phyloP scores from a whole-genome alignment of 352 stramenopile genomes.

The Phytopythium ostracodes region DNA sequence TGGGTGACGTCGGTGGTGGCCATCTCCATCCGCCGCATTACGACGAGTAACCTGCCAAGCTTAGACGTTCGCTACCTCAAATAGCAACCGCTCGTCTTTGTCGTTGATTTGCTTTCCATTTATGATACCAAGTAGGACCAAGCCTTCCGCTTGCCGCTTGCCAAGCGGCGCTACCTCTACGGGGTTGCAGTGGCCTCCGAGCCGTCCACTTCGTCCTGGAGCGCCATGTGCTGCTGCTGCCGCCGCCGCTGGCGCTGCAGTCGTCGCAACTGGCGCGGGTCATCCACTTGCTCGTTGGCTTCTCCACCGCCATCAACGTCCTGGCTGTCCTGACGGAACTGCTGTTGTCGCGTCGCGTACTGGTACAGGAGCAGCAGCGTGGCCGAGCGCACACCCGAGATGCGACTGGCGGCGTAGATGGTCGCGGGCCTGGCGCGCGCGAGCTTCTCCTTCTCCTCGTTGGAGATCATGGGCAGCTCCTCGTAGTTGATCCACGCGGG shows the following conservation, averaged over 20 bases:
- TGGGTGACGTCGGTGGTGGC: no score
- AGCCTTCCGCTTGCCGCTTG: not conserved
- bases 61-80: not conserved
- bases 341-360: slow-evolving; percentile 45
- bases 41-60: not conserved
- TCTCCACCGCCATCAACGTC: not conserved
- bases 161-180: not conserved
- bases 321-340: slow-evolving; percentile 11
- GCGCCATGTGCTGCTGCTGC: slow-evolving; percentile 2
- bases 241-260: slow-evolving; percentile 4
- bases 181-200: not conserved
- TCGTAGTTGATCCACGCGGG: slow-evolving; percentile 92
- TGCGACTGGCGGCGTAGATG: slow-evolving; percentile 94
- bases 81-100: no score
- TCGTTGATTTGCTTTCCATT: slow-evolving; percentile 1
- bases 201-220: not conserved
- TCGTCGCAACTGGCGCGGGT: not conserved
- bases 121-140: not conserved
- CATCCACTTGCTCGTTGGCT: not conserved
- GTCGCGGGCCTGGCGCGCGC: slow-evolving; percentile 79
- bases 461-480: slow-evolving; percentile 93
- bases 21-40: no score
- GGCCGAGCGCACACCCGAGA: slow-evolving; percentile 85
- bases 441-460: slow-evolving; percentile 95
- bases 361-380: slow-evolving; percentile 78